A percentile compares a stretch with the other conserved stretches of the same genome.
Conservation (phyloP, 1,139 yeast genomes). For the Scheffersomyces titani region DNA sequence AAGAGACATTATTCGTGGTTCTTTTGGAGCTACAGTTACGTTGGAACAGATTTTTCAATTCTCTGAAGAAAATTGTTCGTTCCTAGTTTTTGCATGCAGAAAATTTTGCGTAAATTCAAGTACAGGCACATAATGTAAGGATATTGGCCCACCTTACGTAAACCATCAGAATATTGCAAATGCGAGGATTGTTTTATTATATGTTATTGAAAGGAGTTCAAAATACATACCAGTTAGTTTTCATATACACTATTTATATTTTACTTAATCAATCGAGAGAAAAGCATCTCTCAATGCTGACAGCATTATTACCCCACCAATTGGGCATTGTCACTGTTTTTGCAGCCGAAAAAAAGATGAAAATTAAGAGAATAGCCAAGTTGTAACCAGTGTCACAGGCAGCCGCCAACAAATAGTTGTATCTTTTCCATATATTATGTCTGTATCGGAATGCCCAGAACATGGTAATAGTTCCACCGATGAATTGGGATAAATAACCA, state of each 20-base stretch:
- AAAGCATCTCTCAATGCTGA: slow-evolving; percentile 47
- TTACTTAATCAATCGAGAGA: slow-evolving; percentile 3
- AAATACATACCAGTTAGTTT: too few relatives aligned
- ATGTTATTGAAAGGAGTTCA: background rate
- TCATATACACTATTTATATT: too few relatives aligned
- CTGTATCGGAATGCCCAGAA: slow-evolving; percentile 40
- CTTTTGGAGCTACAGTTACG: background rate
- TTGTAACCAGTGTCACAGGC: slow-evolving; percentile 54
- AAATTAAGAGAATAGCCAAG: slow-evolving; percentile 38
- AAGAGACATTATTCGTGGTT: background rate
- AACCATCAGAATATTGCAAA: background rate
- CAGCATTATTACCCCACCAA: slow-evolving; percentile 53
- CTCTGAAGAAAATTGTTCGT: background rate
- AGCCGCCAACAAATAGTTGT: slow-evolving; percentile 50
- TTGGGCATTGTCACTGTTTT: slow-evolving; percentile 33
- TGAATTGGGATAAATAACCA: slow-evolving; percentile 47
- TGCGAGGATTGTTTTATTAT: too few relatives aligned
- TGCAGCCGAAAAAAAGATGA: slow-evolving; percentile 36
- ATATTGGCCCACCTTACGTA: background rate
- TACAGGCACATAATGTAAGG: background rate
- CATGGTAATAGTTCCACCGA: slow-evolving; percentile 50
- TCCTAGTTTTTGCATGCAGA: background rate
- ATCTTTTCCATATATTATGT: slow-evolving; percentile 40
- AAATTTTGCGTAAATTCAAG: background rate
- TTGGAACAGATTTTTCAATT: background rate